Evolutionary conservation across 345 rosid species (phyloP).

Genomic region (Chamaenerion angustifolium): DNA sequence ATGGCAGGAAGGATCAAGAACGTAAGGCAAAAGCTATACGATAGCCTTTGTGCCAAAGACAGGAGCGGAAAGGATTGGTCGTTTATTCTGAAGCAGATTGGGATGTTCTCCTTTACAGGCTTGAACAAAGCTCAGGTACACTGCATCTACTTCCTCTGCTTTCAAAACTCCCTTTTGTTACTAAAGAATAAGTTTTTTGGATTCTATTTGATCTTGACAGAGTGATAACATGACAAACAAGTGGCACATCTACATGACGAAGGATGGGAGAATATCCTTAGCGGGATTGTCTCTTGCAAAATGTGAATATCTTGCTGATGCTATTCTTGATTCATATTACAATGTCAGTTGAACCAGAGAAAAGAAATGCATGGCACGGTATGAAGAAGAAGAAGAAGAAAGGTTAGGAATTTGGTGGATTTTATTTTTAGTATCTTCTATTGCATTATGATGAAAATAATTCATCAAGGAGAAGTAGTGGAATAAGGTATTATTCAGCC

Average conservation of each 20-base stretch:
- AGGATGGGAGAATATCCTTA: conserved; percentile 88
- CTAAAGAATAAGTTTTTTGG: neutral
- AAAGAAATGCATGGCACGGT: too few species aligned
- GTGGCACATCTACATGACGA: conserved; percentile 94
- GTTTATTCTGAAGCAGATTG: conserved; percentile 78
- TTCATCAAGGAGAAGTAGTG: too few species aligned
- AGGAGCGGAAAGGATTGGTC: conserved; percentile 98
- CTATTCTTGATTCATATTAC: conserved; percentile 70
- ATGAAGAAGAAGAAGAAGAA: too few species aligned
- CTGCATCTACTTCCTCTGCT: neutral
- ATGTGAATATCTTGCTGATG: conserved; percentile 88
- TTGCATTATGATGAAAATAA: too few species aligned
- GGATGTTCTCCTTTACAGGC: conserved; percentile 98
- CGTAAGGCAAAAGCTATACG: conserved; percentile 63
- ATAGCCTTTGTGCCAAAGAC: conserved; percentile 63
- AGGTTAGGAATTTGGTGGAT: too few species aligned
- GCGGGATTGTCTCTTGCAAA: conserved; percentile 87
- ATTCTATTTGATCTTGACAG: conserved; percentile 13
- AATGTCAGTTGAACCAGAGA: conserved; percentile 37
- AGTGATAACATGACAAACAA: conserved; percentile 81
- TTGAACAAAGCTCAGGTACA: conserved; percentile 83
- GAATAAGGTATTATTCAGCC: too few species aligned
- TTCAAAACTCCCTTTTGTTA: neutral
- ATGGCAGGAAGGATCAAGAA: conserved; percentile 95
- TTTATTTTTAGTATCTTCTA: too few species aligned